Evolutionary conservation across 306 rosid species (phyloP), one percentile per base, ranked within the genome.

Genomic region (Cercis canadensis): DNA sequence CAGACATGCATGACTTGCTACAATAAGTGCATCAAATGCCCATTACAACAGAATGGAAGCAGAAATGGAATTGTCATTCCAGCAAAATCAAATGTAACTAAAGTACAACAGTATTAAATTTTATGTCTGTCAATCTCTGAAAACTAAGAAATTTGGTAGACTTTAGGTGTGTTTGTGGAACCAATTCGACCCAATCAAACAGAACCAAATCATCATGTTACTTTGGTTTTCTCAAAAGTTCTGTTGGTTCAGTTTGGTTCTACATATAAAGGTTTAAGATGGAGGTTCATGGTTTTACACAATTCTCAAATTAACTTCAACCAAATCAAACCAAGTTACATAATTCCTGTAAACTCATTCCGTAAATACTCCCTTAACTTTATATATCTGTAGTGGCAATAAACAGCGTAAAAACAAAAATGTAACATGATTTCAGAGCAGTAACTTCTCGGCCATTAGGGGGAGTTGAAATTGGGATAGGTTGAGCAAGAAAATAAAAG

Each of bases 391-490:
- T 24, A 24, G 19, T 33, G 19, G 32, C 8, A 2, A 40, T 11
- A 5, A 16, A 31, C 29, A 39, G 15, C 34, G 36, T 52, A 24
- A 21, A 54, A 51, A n/a, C 49, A 65, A 8, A 55, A 60, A 6
- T 9, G 69, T 19, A 37, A 18, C 62, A 37, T 15, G n/a, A 39
- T 51, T 72, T 16, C 77, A 51, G 9, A 50, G 15, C 33, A 16
- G 1, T 17, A 37, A 12, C 69, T 70, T 47, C 57, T 46, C 34
- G 16, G 57, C 13, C 70, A 65, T 32, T 8, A 49, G 6, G 3
- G 29, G 17, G 24, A 16, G 44, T n/a, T 65, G 47, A 29, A 65
- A 4, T 15, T 47, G 57, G 32, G 57, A 46, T 52, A 46, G 15
- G 44, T 24, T 24, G 1, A 37, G 10, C 3, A 37, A 37, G 10